Evolutionary conservation across 257 asterid species (phyloP).

Genomic region (Salvia miltiorrhiza): DNA sequence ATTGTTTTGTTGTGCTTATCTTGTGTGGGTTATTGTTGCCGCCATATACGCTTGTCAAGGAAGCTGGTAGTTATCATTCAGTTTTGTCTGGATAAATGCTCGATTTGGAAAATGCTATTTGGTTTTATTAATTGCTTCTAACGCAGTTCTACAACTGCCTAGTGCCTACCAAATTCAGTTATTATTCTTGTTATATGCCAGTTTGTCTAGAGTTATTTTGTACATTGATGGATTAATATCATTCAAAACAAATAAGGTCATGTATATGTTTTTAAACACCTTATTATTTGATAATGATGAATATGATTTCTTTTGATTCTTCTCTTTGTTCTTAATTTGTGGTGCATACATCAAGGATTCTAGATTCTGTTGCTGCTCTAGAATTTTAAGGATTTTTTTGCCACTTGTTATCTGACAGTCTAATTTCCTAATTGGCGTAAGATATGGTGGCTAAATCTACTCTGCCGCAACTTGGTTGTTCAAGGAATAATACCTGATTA

Average conservation of each 20-base stretch:
- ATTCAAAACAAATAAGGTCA: not conserved
- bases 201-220: not conserved
- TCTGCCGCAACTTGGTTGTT: not conserved
- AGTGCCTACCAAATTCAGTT: not conserved
- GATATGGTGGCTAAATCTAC: not conserved
- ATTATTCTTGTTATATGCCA: not conserved
- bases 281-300: not conserved
- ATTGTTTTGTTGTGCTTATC: not conserved
- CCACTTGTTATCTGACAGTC: not conserved
- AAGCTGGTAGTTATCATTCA: not conserved
- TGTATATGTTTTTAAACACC: not conserved
- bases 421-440: not conserved
- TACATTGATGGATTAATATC: not conserved
- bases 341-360: not conserved
- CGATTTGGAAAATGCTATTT: not conserved
- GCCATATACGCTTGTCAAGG: not conserved
- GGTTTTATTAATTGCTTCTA: not conserved
- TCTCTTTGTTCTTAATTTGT: not conserved
- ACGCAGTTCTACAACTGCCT: not conserved
- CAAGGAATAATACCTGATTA: not conserved
- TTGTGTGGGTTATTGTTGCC: not conserved
- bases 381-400: not conserved
- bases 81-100: not conserved
- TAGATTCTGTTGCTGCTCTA: not conserved
- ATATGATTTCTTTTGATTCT: not conserved